These are phyloP conservation scores for Dissophora globulifera DNA, from an alignment of 192 early-diverging fungal genomes.

Conservation along the genomic window DNA sequence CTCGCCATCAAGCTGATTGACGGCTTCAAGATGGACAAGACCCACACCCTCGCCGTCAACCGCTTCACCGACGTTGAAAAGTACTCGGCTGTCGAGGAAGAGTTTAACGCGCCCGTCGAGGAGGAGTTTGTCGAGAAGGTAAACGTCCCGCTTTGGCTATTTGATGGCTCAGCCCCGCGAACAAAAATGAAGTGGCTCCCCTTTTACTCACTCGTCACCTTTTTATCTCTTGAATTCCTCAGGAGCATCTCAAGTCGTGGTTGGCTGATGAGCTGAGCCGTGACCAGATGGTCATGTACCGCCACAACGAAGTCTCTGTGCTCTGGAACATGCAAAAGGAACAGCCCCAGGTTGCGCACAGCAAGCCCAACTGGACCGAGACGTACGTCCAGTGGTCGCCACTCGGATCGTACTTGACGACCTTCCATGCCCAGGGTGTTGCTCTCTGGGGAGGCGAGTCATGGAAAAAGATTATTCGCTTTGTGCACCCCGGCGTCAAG, in stretches of 20 bases:
- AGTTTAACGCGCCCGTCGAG: conserved; percentile 78
- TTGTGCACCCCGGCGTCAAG: conserved; percentile 91
- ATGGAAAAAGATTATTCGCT: conserved; percentile 91
- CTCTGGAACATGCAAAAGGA: conserved; percentile 94
- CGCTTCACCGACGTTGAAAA: conserved; percentile 93
- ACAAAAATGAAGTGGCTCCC: too few species aligned
- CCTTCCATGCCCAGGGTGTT: conserved; percentile 94
- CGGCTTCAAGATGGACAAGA: conserved; percentile 83
- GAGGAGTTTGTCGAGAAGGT: conserved; percentile 76
- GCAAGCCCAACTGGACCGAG: conserved; percentile 90
- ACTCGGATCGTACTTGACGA: conserved; percentile 90
- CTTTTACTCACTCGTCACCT: too few species aligned
- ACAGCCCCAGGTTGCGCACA: conserved; percentile 78
- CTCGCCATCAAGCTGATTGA: conserved; percentile 80
- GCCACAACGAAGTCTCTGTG: conserved; percentile 84
- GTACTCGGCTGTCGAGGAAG: conserved; percentile 79
- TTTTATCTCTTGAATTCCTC: too few species aligned
- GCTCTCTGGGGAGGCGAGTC: conserved; percentile 95
- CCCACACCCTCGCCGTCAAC: conserved; percentile 84
- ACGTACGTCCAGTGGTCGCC: conserved; percentile 96
- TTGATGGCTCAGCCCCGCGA: too few species aligned
- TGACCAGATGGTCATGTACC: conserved; percentile 93
- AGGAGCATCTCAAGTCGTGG: conserved; percentile 92
- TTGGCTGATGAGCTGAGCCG: conserved; percentile 83
- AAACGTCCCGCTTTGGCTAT: too few species aligned